These are phyloP conservation scores for Trypanosomatidae sp. DNA, from an alignment of 208 protist species.

Conservation along the genomic window DNA sequence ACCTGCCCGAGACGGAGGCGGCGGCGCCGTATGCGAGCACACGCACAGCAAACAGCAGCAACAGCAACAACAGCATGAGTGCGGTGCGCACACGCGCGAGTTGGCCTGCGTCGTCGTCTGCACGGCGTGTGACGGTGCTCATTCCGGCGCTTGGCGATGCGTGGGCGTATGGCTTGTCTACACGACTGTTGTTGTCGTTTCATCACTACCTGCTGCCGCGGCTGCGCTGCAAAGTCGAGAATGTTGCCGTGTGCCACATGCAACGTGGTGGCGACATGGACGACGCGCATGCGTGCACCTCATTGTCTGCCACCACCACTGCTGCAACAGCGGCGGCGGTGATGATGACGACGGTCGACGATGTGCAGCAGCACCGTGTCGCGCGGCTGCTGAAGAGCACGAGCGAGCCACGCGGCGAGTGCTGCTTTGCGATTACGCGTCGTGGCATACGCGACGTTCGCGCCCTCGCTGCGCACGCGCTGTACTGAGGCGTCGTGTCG, in stretches of 20 bases:
- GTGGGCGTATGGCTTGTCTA: constrained; percentile 37
- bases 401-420: constrained; percentile 15
- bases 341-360: no score
- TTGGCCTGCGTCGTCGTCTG: neutral
- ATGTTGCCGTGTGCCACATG: neutral
- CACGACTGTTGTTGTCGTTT: constrained; percentile 44
- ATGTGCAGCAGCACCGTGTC: constrained; percentile 65
- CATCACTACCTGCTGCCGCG: constrained; percentile 28
- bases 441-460: constrained; percentile 53
- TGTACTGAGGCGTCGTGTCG: no score
- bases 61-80: neutral
- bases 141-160: constrained; percentile 62
- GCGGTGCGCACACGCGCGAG: neutral
- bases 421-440: constrained; percentile 48
- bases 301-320: no score
- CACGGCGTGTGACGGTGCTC: constrained; percentile 5
- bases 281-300: no score
- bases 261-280: no score
- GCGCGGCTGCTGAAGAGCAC: constrained; percentile 41
- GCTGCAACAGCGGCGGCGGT: no score
- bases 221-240: constrained; percentile 1
- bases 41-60: neutral
- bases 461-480: neutral
- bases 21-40: neutral
- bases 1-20: neutral